Base-by-base conservation (phyloP, 2,329 filamentous ascomycete species). In the Alternaria gansuensis region DNA sequence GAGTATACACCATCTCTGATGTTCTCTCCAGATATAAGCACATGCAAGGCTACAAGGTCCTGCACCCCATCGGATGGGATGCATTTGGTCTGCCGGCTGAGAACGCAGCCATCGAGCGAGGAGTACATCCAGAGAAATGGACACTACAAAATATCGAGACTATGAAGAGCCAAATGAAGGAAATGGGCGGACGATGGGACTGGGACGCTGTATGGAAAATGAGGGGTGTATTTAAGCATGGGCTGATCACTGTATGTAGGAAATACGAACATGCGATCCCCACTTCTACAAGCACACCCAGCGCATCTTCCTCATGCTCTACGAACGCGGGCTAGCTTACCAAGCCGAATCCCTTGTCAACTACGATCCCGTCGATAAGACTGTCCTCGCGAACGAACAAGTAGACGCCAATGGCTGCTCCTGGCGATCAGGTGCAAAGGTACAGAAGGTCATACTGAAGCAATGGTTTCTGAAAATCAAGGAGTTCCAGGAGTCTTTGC, bases 61-160 rank as follows among this genome's bases (percentile, higher is more conserved):
- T 96, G 52, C 86, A 96, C 64, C 92, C 93, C n/a, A 96, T 96
- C 85, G 93, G 93, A 10, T 97, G 93, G 92, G 93, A 97, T 81
- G 91, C 92, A 5, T 96, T 97, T 79, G 93, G 93, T 2, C 81
- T 97, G 55, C 93, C 93, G 10, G 93, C 93, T 41, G 93, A 97
- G 77, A 97, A 97, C 79, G 93, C 93, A 17, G 93, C 93, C 8
- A 90, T 96, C 57, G 91, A 96, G 78, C 83, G 90, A 62, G 91
- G 91, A 11, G 84, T 94, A 60, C 86, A 91, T 70, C 92, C 93
- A 1, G 89, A 85, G 7, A 82, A 82, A 7, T 97, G 93, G 93
- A 97, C 93, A 0, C 84, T 83, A 71, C 82, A 83, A 67, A 97
- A 97, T 72, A 96, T 97, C 68, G 82, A 82, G 37, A 88, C 86